These are phyloP conservation scores for Eudorina sp. DNA, from an alignment of 139 green algal species.

Conservation along the genomic window DNA sequence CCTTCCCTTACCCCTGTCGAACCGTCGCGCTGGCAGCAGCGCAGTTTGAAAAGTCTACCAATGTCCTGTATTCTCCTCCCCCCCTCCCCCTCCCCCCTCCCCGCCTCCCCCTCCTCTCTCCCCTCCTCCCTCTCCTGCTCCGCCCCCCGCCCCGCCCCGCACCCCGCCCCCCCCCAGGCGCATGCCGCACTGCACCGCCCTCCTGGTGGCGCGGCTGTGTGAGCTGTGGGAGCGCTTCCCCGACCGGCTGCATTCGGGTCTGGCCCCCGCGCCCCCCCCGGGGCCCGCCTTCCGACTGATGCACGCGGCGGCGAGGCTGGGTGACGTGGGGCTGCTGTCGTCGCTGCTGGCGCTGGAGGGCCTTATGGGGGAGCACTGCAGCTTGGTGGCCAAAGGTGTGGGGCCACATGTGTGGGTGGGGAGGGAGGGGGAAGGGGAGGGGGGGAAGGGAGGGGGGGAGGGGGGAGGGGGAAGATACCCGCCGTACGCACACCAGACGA, in stretches of 20 bases:
- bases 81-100: too few species aligned
- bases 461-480: neutral
- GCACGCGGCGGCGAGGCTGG: constrained; percentile 9
- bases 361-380: constrained; percentile 10
- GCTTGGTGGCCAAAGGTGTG: neutral
- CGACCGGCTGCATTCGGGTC: neutral
- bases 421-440: neutral
- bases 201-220: neutral
- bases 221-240: constrained; percentile 35
- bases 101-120: too few species aligned
- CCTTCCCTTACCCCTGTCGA: too few species aligned
- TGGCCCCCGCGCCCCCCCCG: neutral
- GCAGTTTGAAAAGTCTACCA: too few species aligned
- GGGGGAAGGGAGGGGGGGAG: neutral
- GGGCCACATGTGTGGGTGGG: neutral
- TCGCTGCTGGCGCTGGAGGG: neutral
- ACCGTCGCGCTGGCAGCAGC: too few species aligned
- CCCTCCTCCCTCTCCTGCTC: too few species aligned
- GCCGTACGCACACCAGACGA: too few species aligned
- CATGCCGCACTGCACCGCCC: neutral
- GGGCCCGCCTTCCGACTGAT: neutral
- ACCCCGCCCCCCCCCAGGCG: constrained; percentile 1
- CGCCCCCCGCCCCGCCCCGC: too few species aligned
- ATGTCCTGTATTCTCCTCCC: too few species aligned
- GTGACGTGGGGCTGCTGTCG: neutral